phyloP scores from a whole-genome alignment of 495 filamentous ascomycete genomes.

The Neurospora sublineolata region DNA sequence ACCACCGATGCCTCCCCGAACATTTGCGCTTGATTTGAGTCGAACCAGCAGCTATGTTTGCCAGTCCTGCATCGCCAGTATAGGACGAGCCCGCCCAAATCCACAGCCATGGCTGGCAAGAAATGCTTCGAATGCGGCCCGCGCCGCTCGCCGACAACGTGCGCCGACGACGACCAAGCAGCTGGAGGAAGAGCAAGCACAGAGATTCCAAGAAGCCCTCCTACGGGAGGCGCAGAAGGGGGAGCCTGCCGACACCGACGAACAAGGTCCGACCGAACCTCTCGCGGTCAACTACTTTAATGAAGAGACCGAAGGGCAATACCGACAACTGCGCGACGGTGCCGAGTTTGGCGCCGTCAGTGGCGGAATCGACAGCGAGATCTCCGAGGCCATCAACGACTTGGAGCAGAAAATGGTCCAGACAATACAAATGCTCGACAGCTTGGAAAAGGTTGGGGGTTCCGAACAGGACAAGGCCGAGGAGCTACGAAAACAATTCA shows the following conservation, averaged over 20 bases:
- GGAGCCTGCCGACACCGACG: neutral
- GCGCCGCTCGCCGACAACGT: neutral
- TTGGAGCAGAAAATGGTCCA: constrained; percentile 44
- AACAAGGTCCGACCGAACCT: neutral
- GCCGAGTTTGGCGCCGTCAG: constrained; percentile 29
- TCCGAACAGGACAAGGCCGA: constrained; percentile 24
- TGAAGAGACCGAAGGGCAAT: constrained; percentile 31
- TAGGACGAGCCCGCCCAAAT: constrained; percentile 8
- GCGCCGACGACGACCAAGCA: neutral
- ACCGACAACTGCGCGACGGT: constrained; percentile 19
- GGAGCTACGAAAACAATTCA: constrained; percentile 17
- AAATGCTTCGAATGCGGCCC: constrained; percentile 8
- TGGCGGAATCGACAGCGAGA: constrained; percentile 33
- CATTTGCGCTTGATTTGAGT: constrained; percentile 14
- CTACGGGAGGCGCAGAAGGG: neutral
- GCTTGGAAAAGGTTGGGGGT: constrained; percentile 23
- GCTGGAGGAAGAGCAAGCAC: neutral
- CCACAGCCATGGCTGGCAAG: constrained; percentile 14
- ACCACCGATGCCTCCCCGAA: constrained; percentile 19
- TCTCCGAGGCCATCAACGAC: constrained; percentile 30
- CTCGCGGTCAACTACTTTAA: constrained; percentile 31
- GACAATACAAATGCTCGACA: constrained; percentile 24
- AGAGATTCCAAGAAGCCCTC: neutral
- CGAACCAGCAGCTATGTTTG: constrained; percentile 24
- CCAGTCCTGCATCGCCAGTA: constrained; percentile 20